Conservation (phyloP, 805 yeast genomes). For the Cyberlindnera petersonii region DNA sequence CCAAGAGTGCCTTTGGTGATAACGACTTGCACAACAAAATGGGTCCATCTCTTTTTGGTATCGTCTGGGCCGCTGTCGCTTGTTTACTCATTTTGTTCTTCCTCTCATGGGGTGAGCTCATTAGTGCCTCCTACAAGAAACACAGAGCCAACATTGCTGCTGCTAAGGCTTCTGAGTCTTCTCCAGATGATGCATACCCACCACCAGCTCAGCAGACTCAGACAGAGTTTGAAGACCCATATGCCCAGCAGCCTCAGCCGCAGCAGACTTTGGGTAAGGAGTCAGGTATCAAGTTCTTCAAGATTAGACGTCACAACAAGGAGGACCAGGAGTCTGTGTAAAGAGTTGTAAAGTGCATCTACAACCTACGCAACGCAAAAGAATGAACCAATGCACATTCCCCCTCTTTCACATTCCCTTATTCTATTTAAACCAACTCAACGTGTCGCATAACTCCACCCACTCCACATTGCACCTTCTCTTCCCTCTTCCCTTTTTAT, state of each 20-base stretch:
- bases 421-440: not conserved
- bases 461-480: not conserved
- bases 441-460: no score
- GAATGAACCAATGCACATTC: not conserved
- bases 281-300: constrained; percentile 73
- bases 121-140: constrained; percentile 46
- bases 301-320: constrained; percentile 55
- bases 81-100: constrained; percentile 47
- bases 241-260: constrained; percentile 24
- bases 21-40: constrained; percentile 42
- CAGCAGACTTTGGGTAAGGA: constrained; percentile 34
- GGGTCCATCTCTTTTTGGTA: constrained; percentile 56
- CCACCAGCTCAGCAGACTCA: constrained; percentile 19
- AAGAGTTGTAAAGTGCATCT: no score
- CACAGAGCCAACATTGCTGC: constrained; percentile 41
- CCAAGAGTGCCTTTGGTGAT: constrained; percentile 59
- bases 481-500: not conserved
- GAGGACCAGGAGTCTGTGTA: constrained; percentile 38
- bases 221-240: constrained; percentile 22
- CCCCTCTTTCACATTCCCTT: not conserved
- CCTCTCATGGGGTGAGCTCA: constrained; percentile 47
- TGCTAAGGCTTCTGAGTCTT: constrained; percentile 22
- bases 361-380: not conserved
- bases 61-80: constrained; percentile 69
- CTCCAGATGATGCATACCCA: constrained; percentile 13